These are phyloP conservation scores for Theileria parva DNA, from an alignment of 169 alveolate species.

Conservation along the genomic window DNA sequence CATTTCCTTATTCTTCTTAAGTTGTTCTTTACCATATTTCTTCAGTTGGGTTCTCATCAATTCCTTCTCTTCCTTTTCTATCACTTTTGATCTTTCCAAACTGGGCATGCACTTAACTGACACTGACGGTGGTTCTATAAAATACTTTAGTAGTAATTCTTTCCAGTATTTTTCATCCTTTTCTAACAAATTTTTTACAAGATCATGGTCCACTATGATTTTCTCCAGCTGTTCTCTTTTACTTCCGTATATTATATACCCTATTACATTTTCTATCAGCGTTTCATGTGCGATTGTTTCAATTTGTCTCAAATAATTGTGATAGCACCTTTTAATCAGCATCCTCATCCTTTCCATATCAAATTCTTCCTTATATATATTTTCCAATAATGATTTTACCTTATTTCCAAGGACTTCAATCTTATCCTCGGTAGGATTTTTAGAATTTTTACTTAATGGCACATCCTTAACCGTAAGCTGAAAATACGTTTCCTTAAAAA, in stretches of 20 bases:
- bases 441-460: constrained; percentile 9
- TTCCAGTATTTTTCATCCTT: constrained; percentile 74
- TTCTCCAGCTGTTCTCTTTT: constrained; percentile 45
- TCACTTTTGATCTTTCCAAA: constrained; percentile 39
- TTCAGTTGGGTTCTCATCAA: constrained; percentile 52
- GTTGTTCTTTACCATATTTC: constrained; percentile 48
- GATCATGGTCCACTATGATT: constrained; percentile 43
- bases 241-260: constrained; percentile 59
- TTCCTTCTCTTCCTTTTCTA: constrained; percentile 57
- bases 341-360: constrained; percentile 68
- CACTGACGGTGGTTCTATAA: constrained; percentile 50
- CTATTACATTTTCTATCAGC: constrained; percentile 59
- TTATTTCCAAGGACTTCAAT: constrained; percentile 60
- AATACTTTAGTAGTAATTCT: constrained; percentile 41
- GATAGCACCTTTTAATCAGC: constrained; percentile 54
- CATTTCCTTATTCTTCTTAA: constrained; percentile 44
- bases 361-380: constrained; percentile 45
- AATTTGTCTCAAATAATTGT: constrained; percentile 56
- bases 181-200: constrained; percentile 17
- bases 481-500: constrained; percentile 50
- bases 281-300: constrained; percentile 71
- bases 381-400: constrained; percentile 36
- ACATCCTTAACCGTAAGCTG: constrained; percentile 65
- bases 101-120: constrained; percentile 68
- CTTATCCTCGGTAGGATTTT: constrained; percentile 16